Percentiles rank a stretch among this genome's conserved stretches.
Evolutionary conservation across 345 rosid species (phyloP).

Genomic region (Conringia planisiliqua): DNA sequence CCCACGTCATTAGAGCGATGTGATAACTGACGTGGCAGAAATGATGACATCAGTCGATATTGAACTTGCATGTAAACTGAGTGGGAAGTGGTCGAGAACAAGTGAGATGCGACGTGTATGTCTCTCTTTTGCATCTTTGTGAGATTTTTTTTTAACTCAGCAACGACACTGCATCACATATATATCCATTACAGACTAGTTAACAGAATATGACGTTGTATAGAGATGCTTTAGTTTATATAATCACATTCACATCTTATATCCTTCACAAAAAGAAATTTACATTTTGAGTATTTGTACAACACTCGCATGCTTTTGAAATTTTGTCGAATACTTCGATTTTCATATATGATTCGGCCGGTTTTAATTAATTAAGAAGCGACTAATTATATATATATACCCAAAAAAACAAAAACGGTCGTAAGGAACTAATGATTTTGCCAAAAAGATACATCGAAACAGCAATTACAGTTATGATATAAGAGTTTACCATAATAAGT

Average conservation of each 20-base stretch:
- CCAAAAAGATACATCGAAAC: neutral
- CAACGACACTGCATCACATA: neutral
- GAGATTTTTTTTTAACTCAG: neutral
- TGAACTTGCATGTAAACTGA: slow-evolving; percentile 29
- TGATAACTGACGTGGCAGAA: neutral
- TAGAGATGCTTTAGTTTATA: neutral
- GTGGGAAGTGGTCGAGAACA: slow-evolving; percentile 28
- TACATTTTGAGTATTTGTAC: neutral
- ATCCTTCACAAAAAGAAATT: neutral
- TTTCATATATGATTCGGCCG: neutral
- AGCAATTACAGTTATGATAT: slow-evolving; percentile 2
- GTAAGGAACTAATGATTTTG: neutral
- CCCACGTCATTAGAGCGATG: slow-evolving; percentile 8
- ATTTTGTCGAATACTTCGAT: neutral
- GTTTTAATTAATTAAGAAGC: neutral
- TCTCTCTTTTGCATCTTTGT: neutral
- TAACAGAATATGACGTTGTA: too few species aligned
- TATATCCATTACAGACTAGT: neutral
- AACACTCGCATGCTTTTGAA: neutral
- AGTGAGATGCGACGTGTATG: slow-evolving; percentile 15
- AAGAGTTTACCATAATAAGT: slow-evolving; percentile 22
- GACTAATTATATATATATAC: neutral
- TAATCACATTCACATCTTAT: too few species aligned
- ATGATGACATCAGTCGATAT: slow-evolving; percentile 14
- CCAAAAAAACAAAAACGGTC: neutral